A percentile compares a stretch with the other conserved stretches of the same genome.
Conservation (phyloP, 805 yeast genomes). For the Candida ficus region DNA sequence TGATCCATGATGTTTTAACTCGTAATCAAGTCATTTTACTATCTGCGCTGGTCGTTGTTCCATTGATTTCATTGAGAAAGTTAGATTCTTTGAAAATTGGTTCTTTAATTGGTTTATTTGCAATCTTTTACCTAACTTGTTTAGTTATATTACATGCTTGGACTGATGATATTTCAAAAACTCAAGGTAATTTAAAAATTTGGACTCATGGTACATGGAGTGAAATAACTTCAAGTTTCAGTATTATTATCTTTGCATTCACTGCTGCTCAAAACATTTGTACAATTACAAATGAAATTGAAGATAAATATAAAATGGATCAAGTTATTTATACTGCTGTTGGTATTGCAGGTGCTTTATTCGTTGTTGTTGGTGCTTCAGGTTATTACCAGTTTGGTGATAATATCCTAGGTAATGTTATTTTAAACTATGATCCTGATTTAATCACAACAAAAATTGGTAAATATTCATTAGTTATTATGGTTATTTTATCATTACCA, state of each 20-base stretch:
- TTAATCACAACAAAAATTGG: slow-evolving; percentile 47
- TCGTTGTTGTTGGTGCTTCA: slow-evolving; percentile 55
- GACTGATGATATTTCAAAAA: slow-evolving; percentile 36
- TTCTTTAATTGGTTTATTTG: slow-evolving; percentile 61
- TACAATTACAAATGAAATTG: slow-evolving; percentile 67
- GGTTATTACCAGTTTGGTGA: slow-evolving; percentile 78
- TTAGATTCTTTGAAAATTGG: slow-evolving; percentile 69
- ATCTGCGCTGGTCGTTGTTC: slow-evolving; percentile 50
- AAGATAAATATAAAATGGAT: slow-evolving; percentile 46
- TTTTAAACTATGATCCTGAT: slow-evolving; percentile 57
- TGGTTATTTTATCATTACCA: slow-evolving; percentile 76
- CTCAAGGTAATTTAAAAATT: slow-evolving; percentile 40
- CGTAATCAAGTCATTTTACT: slow-evolving; percentile 39
- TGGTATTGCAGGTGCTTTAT: slow-evolving; percentile 48
- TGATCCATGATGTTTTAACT: slow-evolving; percentile 38
- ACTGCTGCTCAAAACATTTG: slow-evolving; percentile 81
- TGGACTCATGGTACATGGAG: slow-evolving; percentile 37
- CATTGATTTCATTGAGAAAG: slow-evolving; percentile 55
- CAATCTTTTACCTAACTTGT: slow-evolving; percentile 57
- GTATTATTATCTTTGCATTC: slow-evolving; percentile 72
- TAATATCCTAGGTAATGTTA: slow-evolving; percentile 58
- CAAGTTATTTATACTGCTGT: slow-evolving; percentile 47
- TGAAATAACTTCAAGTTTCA: slow-evolving; percentile 56
- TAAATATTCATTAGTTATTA: slow-evolving; percentile 55
- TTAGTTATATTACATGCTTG: slow-evolving; percentile 49